A percentile compares a stretch with the other conserved stretches of the same genome.
phyloP scores from a whole-genome alignment of 2,329 filamentous ascomycete genomes.

The Calonectria crousiana region DNA sequence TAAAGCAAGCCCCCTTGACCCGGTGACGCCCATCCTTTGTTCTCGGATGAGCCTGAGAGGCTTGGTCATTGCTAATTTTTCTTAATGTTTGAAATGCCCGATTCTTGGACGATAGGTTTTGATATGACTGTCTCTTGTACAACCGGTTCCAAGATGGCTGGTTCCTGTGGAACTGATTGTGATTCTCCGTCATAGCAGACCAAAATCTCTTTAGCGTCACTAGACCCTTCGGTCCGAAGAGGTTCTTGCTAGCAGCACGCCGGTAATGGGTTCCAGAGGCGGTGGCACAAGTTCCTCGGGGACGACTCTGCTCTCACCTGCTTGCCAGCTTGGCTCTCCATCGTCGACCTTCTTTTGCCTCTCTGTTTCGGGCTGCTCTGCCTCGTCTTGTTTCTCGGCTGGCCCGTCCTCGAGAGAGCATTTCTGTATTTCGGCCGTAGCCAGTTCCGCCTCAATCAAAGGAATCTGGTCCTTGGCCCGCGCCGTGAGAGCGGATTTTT shows the following conservation, averaged over 20 bases:
- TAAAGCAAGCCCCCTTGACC: not conserved
- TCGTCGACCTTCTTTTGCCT: not conserved
- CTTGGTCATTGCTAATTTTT: not conserved
- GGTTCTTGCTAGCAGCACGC: not conserved
- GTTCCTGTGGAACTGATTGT: not conserved
- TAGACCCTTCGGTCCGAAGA: too few relatives aligned
- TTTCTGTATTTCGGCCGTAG: not conserved
- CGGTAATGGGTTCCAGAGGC: not conserved
- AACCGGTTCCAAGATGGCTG: not conserved
- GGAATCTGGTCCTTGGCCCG: not conserved
- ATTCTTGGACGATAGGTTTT: not conserved
- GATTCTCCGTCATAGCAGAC: too few relatives aligned
- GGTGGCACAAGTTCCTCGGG: not conserved
- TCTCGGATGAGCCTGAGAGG: not conserved
- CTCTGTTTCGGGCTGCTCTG: not conserved
- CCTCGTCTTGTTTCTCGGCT: not conserved
- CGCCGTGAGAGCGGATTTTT: not conserved
- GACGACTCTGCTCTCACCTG: not conserved
- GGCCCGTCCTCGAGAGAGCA: not conserved
- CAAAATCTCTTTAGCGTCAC: too few relatives aligned
- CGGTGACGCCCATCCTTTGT: not conserved
- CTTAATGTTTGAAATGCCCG: not conserved
- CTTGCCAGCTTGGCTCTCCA: not conserved
- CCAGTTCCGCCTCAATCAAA: not conserved
- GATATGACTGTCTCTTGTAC: not conserved